Evolutionary conservation across 2,329 filamentous ascomycete genomes (phyloP), one percentile per base, ranked within the genome.

Genomic region (Pseudogymnoascus sp.): DNA sequence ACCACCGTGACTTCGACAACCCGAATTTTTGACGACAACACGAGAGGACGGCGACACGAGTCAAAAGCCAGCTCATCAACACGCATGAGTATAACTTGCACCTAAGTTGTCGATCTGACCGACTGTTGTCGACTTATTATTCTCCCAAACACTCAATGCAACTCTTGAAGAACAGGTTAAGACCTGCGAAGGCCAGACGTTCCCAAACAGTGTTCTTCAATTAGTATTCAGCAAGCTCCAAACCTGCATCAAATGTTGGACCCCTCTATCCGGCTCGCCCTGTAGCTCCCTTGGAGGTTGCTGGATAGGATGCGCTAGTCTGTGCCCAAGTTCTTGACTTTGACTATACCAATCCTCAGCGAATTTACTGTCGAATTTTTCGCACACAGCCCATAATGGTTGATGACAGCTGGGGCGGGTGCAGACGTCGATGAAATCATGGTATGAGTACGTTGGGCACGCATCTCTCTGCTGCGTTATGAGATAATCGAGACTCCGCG

Each of bases 361-460:
- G 61, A 75, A 65, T 59, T 70, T 63, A 58, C 67, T 57, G 18
- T 65, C 22, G 62, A 71, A 68, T 57, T 66, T 66, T 18, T 60
- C 61, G 64, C 69, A 50, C 61, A 75, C 68, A 25, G 66, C 63
- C 20, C 64, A 53, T 9, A 68, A 28, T 8, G 71, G 71, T 41
- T 70, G 70, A 15, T 61, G 25, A 63, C 71, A 73, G 3, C 65
- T 69, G 5, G 66, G 61, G 39, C 68, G 59, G 4, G 68, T 71
- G 57, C 68, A 72, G 12, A 69, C 71, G 53, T 70, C 66, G 18
- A 73, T 63, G 14, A 72, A 50, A 58, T 73, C 70, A 59, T 72
- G 69, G 18, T 37, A 58, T 7, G 47, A 33, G 6, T 62, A 41
- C 28, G 62, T 59, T 14, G 60, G 53, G 18, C 57, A 18, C 43